These are phyloP conservation scores for Lanmaoa pseudosensibilis DNA, from an alignment of 768 basidiomycete species.

Conservation along the genomic window DNA sequence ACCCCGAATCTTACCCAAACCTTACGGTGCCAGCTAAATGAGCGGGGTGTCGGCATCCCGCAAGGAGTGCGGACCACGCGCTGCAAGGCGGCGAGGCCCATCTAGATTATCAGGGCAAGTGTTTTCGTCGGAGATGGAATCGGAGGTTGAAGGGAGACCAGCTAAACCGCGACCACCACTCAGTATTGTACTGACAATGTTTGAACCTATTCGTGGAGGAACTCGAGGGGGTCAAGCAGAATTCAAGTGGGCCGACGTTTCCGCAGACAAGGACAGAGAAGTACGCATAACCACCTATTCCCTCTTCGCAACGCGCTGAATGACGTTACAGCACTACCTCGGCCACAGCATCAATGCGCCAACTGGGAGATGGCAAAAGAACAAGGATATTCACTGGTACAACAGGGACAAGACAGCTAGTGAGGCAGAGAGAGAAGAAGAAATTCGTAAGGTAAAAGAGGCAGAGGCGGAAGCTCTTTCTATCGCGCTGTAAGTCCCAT, in stretches of 20 bases:
- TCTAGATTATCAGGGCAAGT: constrained; percentile 12
- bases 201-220: constrained; percentile 84
- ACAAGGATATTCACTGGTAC: constrained; percentile 97
- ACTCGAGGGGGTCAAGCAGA: constrained; percentile 89
- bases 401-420: constrained; percentile 53
- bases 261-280: constrained; percentile 92
- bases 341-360: constrained; percentile 95
- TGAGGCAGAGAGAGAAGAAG: constrained; percentile 58
- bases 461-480: constrained; percentile 86
- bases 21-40: background rate
- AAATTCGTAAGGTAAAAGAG: constrained; percentile 82
- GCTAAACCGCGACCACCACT: background rate
- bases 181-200: constrained; percentile 41
- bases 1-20: constrained; percentile 7
- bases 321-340: constrained; percentile 73
- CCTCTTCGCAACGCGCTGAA: background rate
- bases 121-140: constrained; percentile 22
- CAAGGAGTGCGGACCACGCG: constrained; percentile 20
- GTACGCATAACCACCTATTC: constrained; percentile 38
- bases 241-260: constrained; percentile 89
- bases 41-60: constrained; percentile 23
- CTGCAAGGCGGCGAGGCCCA: constrained; percentile 2
- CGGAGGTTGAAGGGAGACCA: constrained; percentile 13
- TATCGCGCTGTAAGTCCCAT: constrained; percentile 64
- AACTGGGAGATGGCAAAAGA: constrained; percentile 95